These are phyloP conservation scores for Pestalotiopsis sp. DNA, from an alignment of 2,329 filamentous ascomycete genomes.

Conservation along the genomic window DNA sequence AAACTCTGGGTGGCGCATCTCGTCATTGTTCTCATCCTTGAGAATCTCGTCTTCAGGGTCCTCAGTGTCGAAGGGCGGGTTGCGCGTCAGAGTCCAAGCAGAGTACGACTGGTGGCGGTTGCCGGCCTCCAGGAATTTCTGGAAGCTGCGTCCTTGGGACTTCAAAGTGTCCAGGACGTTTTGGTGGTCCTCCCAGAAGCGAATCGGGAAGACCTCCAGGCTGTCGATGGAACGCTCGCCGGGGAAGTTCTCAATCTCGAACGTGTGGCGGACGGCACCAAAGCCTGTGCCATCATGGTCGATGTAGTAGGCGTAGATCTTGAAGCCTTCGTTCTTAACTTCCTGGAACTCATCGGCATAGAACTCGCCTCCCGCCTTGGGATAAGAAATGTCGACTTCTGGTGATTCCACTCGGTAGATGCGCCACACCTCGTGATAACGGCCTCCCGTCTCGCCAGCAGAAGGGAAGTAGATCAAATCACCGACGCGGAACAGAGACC, in stretches of 20 bases:
- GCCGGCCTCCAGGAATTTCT: conserved; percentile 28
- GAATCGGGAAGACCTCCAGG: conserved; percentile 41
- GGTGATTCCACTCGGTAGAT: conserved; percentile 37
- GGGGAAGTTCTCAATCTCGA: conserved; percentile 37
- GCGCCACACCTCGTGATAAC: conserved; percentile 42
- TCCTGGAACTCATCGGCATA: conserved; percentile 35
- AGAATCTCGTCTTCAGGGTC: conserved; percentile 36
- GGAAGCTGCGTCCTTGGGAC: conserved; percentile 35
- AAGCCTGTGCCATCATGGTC: conserved; percentile 43
- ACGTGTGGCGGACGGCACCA: conserved; percentile 39
- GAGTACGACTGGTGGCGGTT: conserved; percentile 43
- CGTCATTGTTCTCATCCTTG: conserved; percentile 28
- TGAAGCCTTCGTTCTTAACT: conserved; percentile 32
- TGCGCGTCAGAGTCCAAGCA: conserved; percentile 43
- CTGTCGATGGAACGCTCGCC: conserved; percentile 41
- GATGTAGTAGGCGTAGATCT: conserved; percentile 42
- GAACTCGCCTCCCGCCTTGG: conserved; percentile 36
- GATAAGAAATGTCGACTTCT: conserved; percentile 31
- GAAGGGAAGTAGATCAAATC: conserved; percentile 44
- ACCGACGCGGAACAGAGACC: conserved; percentile 42
- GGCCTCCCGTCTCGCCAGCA: conserved; percentile 32
- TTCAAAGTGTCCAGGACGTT: conserved; percentile 36
- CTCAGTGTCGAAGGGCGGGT: conserved; percentile 31
- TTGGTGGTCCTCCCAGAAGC: conserved; percentile 37
- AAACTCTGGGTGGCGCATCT: conserved; percentile 37